Conservation (phyloP, 2,329 filamentous ascomycete species). For the Ceratocystis lukuohia region DNA sequence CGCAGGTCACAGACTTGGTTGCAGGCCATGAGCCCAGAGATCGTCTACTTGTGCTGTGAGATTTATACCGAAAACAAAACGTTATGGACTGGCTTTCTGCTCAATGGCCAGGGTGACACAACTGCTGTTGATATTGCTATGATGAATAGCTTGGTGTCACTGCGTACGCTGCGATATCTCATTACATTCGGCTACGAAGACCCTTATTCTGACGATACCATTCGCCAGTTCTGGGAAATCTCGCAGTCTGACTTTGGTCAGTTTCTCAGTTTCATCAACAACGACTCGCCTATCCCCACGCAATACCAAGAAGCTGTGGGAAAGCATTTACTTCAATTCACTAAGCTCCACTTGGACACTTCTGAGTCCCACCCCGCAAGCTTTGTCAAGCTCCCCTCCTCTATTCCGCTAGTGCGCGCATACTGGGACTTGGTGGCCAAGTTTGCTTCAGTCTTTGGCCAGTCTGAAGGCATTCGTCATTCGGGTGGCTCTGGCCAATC, state of each 20-base stretch:
- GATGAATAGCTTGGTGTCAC: constrained; percentile 61
- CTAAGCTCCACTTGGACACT: constrained; percentile 86
- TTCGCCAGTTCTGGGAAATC: constrained; percentile 67
- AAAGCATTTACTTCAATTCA: constrained; percentile 77
- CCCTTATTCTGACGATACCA: constrained; percentile 63
- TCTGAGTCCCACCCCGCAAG: constrained; percentile 64
- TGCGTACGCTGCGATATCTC: constrained; percentile 70
- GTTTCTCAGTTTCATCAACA: constrained; percentile 51
- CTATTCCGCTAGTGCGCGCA: constrained; percentile 59
- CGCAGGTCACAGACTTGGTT: constrained; percentile 61
- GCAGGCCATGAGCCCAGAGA: constrained; percentile 65
- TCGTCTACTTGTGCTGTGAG: constrained; percentile 63
- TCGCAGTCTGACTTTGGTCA: constrained; percentile 66
- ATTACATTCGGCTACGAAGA: constrained; percentile 71
- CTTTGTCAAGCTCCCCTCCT: constrained; percentile 70
- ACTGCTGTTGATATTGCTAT: constrained; percentile 49
- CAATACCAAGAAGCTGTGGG: constrained; percentile 52
- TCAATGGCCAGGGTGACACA: constrained; percentile 43
- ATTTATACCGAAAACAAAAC: constrained; percentile 66
- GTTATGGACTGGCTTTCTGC: constrained; percentile 52
- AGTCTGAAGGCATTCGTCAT: constrained; percentile 43
- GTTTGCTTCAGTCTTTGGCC: constrained; percentile 61
- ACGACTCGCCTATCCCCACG: constrained; percentile 40
- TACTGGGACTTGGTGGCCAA: constrained; percentile 76
- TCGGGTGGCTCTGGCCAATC: constrained; percentile 27